A percentile compares a stretch with the other conserved stretches of the same genome.
phyloP scores from a whole-genome alignment of 192 early-diverging fungal species.

The Backusella tuberculispora region DNA sequence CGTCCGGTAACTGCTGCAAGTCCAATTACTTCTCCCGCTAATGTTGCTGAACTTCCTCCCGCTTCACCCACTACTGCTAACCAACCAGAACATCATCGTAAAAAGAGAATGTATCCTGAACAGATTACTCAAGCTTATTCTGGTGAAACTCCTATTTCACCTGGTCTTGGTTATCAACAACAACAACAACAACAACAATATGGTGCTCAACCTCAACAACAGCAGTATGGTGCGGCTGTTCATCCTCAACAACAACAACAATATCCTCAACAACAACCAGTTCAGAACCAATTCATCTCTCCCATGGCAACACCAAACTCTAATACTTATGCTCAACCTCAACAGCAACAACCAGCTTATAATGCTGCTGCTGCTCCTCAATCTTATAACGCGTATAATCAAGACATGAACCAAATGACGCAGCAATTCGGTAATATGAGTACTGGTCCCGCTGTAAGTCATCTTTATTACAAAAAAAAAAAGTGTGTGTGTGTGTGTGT shows the following conservation, averaged over 20 bases:
- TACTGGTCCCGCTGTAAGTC: conserved; percentile 20
- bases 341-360: conserved; percentile 18
- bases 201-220: conserved; percentile 28
- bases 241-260: conserved; percentile 31
- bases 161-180: background rate
- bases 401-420: conserved; percentile 30
- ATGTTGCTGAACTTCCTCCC: conserved; percentile 16
- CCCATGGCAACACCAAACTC: conserved; percentile 14
- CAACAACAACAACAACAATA: conserved; percentile 33
- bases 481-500: background rate
- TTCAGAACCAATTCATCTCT: conserved; percentile 15
- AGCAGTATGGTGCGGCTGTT: conserved; percentile 32
- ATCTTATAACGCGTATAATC: conserved; percentile 23
- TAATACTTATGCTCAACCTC: conserved; percentile 27
- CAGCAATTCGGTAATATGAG: conserved; percentile 47
- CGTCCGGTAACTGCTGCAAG: background rate
- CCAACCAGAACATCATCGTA: conserved; percentile 38
- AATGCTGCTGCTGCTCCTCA: background rate
- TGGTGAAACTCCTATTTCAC: conserved; percentile 24
- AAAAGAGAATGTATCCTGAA: conserved; percentile 58
- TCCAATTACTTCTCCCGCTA: conserved; percentile 19
- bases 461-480: background rate
- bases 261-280: conserved; percentile 22
- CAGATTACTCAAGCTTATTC: conserved; percentile 48
- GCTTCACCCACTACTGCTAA: conserved; percentile 27